These are phyloP conservation scores for Phytophthora idaei DNA, from an alignment of 352 stramenopile genomes.

Conservation along the genomic window DNA sequence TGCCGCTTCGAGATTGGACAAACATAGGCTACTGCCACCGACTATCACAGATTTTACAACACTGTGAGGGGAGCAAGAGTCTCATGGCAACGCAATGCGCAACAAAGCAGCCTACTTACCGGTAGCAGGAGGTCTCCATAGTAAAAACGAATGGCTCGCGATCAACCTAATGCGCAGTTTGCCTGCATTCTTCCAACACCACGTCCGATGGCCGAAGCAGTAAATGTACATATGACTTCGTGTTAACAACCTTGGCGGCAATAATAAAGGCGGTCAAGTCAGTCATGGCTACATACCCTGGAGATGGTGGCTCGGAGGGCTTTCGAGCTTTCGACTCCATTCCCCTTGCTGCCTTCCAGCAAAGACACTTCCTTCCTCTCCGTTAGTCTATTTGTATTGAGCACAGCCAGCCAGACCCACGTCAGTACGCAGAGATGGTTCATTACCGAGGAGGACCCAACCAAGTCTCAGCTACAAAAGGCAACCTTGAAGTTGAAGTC, in stretches of 20 bases:
- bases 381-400: slow-evolving; percentile 1
- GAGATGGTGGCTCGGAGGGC: not conserved
- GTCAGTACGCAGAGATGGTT: slow-evolving; percentile 4
- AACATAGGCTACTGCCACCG: slow-evolving; percentile 22
- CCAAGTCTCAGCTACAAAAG: slow-evolving; percentile 8
- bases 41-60: not conserved
- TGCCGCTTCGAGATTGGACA: slow-evolving; percentile 22
- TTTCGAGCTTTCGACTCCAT: not conserved
- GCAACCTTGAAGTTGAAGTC: slow-evolving; percentile 36
- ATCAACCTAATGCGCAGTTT: not conserved
- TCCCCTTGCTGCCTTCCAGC: not conserved
- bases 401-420: slow-evolving; percentile 6
- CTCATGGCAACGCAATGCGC: slow-evolving; percentile 24
- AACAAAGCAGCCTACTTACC: not conserved
- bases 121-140: not conserved
- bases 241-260: slow-evolving; percentile 1
- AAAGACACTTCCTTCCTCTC: not conserved
- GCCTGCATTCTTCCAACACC: not conserved
- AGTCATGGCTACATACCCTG: slow-evolving; percentile 13
- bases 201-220: not conserved
- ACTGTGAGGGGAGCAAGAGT: slow-evolving; percentile 17
- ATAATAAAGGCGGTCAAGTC: slow-evolving; percentile 9
- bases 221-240: not conserved
- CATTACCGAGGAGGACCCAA: not conserved
- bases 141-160: slow-evolving; percentile 2